Conservation (phyloP, 352 stramenopile genomes). For the Globisporangium irregulare region DNA sequence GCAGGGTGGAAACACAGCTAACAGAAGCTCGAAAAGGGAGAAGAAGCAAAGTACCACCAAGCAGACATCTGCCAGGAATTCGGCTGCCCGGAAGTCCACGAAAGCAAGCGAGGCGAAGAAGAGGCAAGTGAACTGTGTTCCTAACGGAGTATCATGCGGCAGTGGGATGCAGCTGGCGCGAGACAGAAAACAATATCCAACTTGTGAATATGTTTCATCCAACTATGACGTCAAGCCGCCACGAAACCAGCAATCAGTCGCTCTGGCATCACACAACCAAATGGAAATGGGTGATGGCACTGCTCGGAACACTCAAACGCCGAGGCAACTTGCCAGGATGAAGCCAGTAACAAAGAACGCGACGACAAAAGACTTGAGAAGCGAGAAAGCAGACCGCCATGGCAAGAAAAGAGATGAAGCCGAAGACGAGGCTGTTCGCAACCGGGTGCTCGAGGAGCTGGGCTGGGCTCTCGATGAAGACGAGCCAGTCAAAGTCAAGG, state of each 20-base stretch:
- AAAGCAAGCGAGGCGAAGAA: conserved; percentile 13
- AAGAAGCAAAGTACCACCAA: neutral
- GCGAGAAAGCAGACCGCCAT: neutral
- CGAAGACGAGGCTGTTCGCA: conserved; percentile 1
- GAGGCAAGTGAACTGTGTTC: neutral
- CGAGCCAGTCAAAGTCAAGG: neutral
- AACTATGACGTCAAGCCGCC: neutral
- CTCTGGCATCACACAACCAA: neutral
- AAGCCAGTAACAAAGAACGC: neutral
- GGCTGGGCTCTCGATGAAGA: conserved; percentile 9
- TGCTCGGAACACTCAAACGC: neutral
- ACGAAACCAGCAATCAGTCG: neutral
- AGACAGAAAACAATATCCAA: conserved; percentile 26
- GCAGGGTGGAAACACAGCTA: neutral
- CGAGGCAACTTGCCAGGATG: neutral
- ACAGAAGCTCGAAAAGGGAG: neutral
- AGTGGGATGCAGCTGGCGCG: conserved; percentile 38
- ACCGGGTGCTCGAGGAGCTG: conserved; percentile 16
- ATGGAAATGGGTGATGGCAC: neutral
- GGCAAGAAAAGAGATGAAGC: conserved; percentile 1
- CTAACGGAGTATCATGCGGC: conserved; percentile 18
- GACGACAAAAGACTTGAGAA: neutral
- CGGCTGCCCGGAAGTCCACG: neutral
- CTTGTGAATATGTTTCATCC: conserved; percentile 13
- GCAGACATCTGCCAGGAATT: conserved; percentile 8